Evolutionary conservation across 345 rosid genomes (phyloP).

Genomic region (Chamaenerion angustifolium): DNA sequence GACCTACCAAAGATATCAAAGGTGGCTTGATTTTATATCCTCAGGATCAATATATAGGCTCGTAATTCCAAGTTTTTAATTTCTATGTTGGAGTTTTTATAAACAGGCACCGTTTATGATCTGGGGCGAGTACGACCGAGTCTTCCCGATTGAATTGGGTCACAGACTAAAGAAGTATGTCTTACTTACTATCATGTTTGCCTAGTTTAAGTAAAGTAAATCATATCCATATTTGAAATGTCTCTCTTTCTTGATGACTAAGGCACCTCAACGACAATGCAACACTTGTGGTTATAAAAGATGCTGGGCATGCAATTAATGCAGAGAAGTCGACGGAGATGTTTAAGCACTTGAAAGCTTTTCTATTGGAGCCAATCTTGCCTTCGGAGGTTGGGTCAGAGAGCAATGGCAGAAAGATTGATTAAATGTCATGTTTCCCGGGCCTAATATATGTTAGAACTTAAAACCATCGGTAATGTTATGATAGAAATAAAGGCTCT

Average conservation of each 20-base stretch:
- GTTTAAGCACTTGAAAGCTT: slow-evolving; percentile 45
- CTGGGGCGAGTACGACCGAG: slow-evolving; percentile 77
- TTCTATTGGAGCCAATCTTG: slow-evolving; percentile 33
- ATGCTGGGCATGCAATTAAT: slow-evolving; percentile 68
- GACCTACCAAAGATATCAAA: slow-evolving; percentile 64
- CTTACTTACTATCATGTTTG: neutral
- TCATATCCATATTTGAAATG: no score
- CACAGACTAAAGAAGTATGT: slow-evolving; percentile 50
- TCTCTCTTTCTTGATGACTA: slow-evolving; percentile 6
- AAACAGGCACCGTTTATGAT: slow-evolving; percentile 53
- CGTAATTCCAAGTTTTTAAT: neutral
- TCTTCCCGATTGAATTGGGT: slow-evolving; percentile 73
- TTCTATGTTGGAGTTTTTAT: no score
- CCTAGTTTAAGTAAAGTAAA: no score
- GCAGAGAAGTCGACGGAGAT: slow-evolving; percentile 59
- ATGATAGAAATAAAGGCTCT: no score
- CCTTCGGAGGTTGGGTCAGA: slow-evolving; percentile 6
- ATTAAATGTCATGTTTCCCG: slow-evolving; percentile 12
- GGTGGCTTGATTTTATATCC: slow-evolving; percentile 14
- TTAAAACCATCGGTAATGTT: no score
- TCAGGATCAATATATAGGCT: neutral
- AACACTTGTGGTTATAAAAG: slow-evolving; percentile 41
- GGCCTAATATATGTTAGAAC: no score
- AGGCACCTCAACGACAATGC: slow-evolving; percentile 60
- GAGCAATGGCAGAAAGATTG: slow-evolving; percentile 18